These are phyloP conservation scores for Actinomortierella wolfii DNA, from an alignment of 371 early-diverging fungal genomes.

Conservation along the genomic window DNA sequence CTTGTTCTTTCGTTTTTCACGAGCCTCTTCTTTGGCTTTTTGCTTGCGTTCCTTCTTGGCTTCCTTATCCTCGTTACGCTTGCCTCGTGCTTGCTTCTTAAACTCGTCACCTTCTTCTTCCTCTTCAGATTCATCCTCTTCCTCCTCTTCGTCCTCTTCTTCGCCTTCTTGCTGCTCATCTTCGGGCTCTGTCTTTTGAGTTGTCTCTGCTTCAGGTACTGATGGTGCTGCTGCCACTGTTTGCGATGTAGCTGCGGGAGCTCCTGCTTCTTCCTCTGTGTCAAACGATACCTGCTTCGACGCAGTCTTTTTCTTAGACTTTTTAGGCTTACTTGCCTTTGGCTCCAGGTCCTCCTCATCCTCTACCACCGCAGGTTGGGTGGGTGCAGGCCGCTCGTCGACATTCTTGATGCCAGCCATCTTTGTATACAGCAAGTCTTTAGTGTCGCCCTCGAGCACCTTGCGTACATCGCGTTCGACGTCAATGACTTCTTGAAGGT, in stretches of 20 bases:
- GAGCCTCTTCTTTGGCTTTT: constrained; percentile 85
- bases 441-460: constrained; percentile 73
- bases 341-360: not conserved
- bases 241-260: no score
- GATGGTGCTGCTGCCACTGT: not conserved
- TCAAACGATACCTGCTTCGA: no score
- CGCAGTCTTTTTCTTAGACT: not conserved
- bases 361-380: not conserved
- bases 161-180: constrained; percentile 32
- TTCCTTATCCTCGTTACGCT: constrained; percentile 86
- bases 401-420: constrained; percentile 52
- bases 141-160: constrained; percentile 49
- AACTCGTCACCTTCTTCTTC: constrained; percentile 48
- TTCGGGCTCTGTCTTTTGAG: constrained; percentile 11
- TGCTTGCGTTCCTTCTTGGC: constrained; percentile 87
- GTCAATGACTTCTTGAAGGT: constrained; percentile 90
- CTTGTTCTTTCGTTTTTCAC: constrained; percentile 91
- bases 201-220: not conserved
- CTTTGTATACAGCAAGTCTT: constrained; percentile 67
- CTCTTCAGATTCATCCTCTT: constrained; percentile 51
- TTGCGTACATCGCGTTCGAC: constrained; percentile 83
- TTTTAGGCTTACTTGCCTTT: not conserved
- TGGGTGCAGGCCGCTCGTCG: constrained; percentile 22
- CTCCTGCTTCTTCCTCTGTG: not conserved
- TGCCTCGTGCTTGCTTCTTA: constrained; percentile 57